Evolutionary conservation across 164 flowering plant species (phyloP), one percentile per base, ranked within the genome.

Genomic region (Chimonanthus salicifolius): DNA sequence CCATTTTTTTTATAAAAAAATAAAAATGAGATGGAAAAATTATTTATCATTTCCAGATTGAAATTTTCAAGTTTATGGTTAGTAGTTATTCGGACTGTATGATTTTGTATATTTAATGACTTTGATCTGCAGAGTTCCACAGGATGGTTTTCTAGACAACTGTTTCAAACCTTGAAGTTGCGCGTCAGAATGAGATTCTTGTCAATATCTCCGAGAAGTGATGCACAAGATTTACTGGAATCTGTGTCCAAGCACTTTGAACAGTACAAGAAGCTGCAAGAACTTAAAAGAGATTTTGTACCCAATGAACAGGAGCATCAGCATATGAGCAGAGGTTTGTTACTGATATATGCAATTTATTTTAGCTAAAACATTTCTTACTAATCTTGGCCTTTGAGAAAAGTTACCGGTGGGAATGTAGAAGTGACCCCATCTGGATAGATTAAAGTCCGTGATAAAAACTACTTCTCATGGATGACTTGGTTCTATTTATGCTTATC

Each of bases 111-210:
- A 49, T 21, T 71, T 71, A 65, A 45, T 58, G 47, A 73, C 62
- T 45, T 15, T 49, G 72, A 16, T 46, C 74, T 79, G 77, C 84
- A 92, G 97, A 74, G 63, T 71, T 81, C 74, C 64, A 83, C 97
- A 71, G 97, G 99, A 71, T 94, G 99, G 97, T 90, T 92, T 79
- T 72, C 97, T 49, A 70, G 77, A 4, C 72, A 47, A 67, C 64
- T 74, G 68, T 77, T 85, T 50, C 83, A 83, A 58, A 79, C 71
- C 81, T 81, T 94, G 81, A 84, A 85, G 78, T 71, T 76, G 15
- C 80, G 91, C 70, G 82, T 92, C 63, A 78, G 78, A 64, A 79
- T 87, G 81, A 91, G 91, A 77, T 89, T 90, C 76, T 75, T 92
- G 47, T 88, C 94, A 47, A 72, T 89, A 65, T 90, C 74, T 78